A percentile compares a stretch with the other conserved stretches of the same genome.
Evolutionary conservation across 2,329 filamentous ascomycete species (phyloP).

Genomic region (Calonectria montana): DNA sequence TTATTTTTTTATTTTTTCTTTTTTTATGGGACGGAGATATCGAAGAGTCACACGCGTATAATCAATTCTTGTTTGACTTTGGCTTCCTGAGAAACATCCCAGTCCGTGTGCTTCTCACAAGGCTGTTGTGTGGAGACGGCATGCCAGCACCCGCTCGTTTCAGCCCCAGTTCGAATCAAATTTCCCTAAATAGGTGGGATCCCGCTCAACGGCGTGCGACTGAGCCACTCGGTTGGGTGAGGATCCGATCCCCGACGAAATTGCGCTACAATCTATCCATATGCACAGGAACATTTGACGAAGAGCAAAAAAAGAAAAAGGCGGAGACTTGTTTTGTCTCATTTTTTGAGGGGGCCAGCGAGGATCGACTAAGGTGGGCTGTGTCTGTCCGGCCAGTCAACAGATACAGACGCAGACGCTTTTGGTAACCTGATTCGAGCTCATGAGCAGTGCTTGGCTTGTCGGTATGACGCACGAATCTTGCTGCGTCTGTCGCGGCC

Average conservation of each 20-base stretch:
- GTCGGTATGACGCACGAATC: neutral
- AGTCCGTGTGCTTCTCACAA: neutral
- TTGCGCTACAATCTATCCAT: neutral
- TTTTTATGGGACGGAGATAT: neutral
- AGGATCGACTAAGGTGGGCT: neutral
- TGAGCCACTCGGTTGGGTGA: constrained; percentile 7
- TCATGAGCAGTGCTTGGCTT: neutral
- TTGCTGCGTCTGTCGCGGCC: constrained; percentile 7
- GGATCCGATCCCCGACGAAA: constrained; percentile 7
- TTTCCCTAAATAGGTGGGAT: constrained; percentile 12
- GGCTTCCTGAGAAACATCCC: neutral
- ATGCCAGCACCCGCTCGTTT: constrained; percentile 6
- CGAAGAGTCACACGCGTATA: constrained; percentile 1
- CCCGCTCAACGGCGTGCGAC: constrained; percentile 8
- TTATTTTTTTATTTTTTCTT: neutral
- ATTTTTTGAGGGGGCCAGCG: neutral
- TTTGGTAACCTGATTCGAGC: constrained; percentile 15
- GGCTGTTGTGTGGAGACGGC: neutral
- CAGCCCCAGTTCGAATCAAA: constrained; percentile 15
- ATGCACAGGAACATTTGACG: neutral
- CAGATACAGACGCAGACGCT: neutral
- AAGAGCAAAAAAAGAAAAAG: neutral
- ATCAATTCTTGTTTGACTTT: neutral
- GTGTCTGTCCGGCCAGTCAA: neutral
- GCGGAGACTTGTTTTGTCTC: neutral